Conservation (phyloP, 78 protist genomes). For the Pigoraptor vietnamica region DNA sequence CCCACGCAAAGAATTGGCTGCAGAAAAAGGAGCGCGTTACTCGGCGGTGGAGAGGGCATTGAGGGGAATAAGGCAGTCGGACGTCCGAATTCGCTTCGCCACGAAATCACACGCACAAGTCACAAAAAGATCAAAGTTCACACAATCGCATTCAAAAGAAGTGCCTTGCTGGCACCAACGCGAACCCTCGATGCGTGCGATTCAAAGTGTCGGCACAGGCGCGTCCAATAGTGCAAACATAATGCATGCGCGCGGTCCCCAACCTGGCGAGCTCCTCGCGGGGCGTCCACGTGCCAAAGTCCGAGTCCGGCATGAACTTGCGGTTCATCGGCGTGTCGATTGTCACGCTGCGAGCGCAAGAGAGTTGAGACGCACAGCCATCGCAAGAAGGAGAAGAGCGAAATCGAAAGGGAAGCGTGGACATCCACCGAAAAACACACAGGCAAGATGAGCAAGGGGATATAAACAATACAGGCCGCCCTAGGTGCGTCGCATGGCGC, state of each 20-base stretch:
- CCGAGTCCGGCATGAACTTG: slow-evolving; percentile 70
- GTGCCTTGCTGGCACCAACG: too few relatives aligned
- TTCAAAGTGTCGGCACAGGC: not conserved
- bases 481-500: not conserved
- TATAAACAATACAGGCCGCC: not conserved
- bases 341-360: slow-evolving; percentile 16
- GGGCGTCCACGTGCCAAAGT: slow-evolving; percentile 82
- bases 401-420: not conserved
- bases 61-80: too few relatives aligned
- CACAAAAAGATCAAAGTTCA: not conserved
- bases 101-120: not conserved
- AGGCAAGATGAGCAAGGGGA: not conserved
- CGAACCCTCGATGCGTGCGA: not conserved
- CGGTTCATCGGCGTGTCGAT: slow-evolving; percentile 84
- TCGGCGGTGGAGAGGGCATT: too few relatives aligned
- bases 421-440: too few relatives aligned
- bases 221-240: not conserved
- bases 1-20: not conserved
- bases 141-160: too few relatives aligned
- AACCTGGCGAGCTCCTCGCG: slow-evolving; percentile 33
- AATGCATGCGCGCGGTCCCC: not conserved
- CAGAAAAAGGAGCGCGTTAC: too few relatives aligned
- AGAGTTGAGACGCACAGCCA: not conserved
- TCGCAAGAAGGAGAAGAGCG: not conserved
- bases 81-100: too few relatives aligned